Evolutionary conservation across 2,329 filamentous ascomycete species (phyloP), one percentile per base, ranked within the genome.

Genomic region (Aspergillus sp.): DNA sequence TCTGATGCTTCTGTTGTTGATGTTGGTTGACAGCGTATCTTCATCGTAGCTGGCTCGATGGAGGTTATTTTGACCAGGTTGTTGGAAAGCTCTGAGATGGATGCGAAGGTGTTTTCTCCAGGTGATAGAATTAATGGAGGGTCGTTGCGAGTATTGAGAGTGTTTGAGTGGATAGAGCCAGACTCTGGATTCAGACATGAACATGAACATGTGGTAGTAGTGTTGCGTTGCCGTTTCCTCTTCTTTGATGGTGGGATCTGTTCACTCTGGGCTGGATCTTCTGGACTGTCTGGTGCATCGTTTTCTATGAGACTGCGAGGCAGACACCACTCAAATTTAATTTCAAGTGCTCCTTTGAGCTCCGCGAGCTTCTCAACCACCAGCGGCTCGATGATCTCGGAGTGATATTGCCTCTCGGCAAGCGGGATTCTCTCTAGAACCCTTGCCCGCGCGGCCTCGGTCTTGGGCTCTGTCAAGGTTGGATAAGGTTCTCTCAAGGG

Each of bases 381-480:
- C 6, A 72, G 52, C 5, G 70, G 71, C 50, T 61, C 54, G 30
- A 74, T 67, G 19, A 64, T 49, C 13, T 67, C 63, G 3, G 58
- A 58, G 56, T 78, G 72, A 54, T 74, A 74, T 5, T 58, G 64
- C 30, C 65, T 69, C 49, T 79, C 76, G 2, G 68, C 60, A 3
- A 58, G 48, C 0, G 77, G 69, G n/a, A 76, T 78, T 15, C 64
- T 65, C 49, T 67, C 63, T 12, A 80, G 66, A 7, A 83, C 67
- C 25, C 74, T 78, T 12, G 69, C 71, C 45, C 77, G 79, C 7
- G 80, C 80, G 38, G 74, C 70, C 5, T 75, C 74, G 12, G 77
- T 75, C 65, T 83, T 87, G 9, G 85, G 84, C 65, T 84, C 84
- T 13, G 73, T 71, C 21, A 80, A 77, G 10, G 74, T 76, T 23